Conservation (phyloP, 2,329 filamentous ascomycete genomes). For the Penicillium concentricum region DNA sequence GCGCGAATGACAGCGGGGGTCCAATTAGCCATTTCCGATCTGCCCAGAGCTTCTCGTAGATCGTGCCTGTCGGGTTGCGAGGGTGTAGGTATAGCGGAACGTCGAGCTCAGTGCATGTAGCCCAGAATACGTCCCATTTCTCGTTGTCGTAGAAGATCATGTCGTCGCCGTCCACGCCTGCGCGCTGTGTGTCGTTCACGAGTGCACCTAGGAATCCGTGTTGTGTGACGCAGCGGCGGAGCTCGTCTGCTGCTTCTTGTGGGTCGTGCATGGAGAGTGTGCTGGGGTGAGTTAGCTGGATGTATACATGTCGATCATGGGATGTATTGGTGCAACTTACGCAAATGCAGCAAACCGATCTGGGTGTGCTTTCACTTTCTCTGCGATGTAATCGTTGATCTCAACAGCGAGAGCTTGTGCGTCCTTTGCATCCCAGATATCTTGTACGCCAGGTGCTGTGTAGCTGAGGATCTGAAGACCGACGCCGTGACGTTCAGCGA, state of each 20-base stretch:
- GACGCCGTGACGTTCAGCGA: slow-evolving; percentile 47
- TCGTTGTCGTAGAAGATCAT: slow-evolving; percentile 65
- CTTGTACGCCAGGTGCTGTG: slow-evolving; percentile 51
- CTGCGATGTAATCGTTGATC: slow-evolving; percentile 50
- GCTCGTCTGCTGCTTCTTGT: slow-evolving; percentile 39
- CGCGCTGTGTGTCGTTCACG: slow-evolving; percentile 62
- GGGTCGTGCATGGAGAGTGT: slow-evolving; percentile 45
- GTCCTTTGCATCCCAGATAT: slow-evolving; percentile 46
- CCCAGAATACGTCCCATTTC: slow-evolving; percentile 61
- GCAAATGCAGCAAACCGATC: slow-evolving; percentile 49
- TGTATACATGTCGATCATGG: neutral
- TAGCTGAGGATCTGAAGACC: slow-evolving; percentile 51
- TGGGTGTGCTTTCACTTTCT: slow-evolving; percentile 42
- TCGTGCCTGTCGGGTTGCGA: slow-evolving; percentile 55
- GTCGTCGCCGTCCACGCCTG: slow-evolving; percentile 57
- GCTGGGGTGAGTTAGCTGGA: slow-evolving; percentile 13
- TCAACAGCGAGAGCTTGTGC: slow-evolving; percentile 47
- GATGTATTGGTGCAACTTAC: slow-evolving; percentile 14
- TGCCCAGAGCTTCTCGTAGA: slow-evolving; percentile 59
- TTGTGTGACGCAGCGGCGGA: slow-evolving; percentile 52
- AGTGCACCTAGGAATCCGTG: slow-evolving; percentile 63
- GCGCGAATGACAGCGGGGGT: slow-evolving; percentile 58
- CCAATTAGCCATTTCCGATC: slow-evolving; percentile 61
- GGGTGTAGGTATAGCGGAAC: slow-evolving; percentile 67
- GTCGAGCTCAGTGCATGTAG: slow-evolving; percentile 57